A percentile compares a stretch with the other conserved stretches of the same genome.
Evolutionary conservation across 2,329 filamentous ascomycete species (phyloP).

Genomic region (Neocatenulostroma microsporum): DNA sequence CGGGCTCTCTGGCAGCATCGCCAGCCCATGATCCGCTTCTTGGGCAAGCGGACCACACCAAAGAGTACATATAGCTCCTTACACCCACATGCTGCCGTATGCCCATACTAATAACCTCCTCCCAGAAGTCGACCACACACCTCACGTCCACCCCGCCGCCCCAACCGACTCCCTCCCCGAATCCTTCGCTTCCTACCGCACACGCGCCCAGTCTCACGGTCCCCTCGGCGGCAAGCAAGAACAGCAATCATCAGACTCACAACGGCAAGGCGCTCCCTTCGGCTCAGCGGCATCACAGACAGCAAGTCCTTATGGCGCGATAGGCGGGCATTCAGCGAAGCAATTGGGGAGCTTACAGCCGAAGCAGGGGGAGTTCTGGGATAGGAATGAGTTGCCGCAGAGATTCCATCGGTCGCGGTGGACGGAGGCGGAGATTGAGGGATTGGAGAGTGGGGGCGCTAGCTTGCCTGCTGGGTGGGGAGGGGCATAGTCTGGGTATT

Average conservation of each 20-base stretch:
- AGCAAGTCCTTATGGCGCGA: constrained; percentile 28
- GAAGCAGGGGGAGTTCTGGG: constrained; percentile 70
- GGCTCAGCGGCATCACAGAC: constrained; percentile 12
- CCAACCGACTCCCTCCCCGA: constrained; percentile 58
- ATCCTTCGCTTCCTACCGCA: constrained; percentile 68
- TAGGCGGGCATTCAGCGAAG: constrained; percentile 58
- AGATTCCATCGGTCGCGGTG: constrained; percentile 73
- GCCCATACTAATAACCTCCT: constrained; percentile 9
- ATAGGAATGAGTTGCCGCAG: constrained; percentile 75
- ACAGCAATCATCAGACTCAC: constrained; percentile 7
- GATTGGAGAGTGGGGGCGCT: constrained; percentile 87
- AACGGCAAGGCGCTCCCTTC: constrained; percentile 6
- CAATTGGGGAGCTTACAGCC: constrained; percentile 66
- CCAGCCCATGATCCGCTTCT: constrained; percentile 46
- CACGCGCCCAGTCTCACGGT: constrained; percentile 70
- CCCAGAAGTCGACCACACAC: constrained; percentile 65
- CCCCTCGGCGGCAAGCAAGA: constrained; percentile 44
- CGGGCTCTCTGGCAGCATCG: constrained; percentile 39
- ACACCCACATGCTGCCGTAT: constrained; percentile 9
- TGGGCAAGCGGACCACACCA: constrained; percentile 42
- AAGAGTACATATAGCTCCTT: constrained; percentile 30
- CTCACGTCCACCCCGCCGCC: constrained; percentile 64
- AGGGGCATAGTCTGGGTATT: background rate
- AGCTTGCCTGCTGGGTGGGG: constrained; percentile 34
- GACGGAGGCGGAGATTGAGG: constrained; percentile 81